phyloP scores from a whole-genome alignment of 257 asterid genomes.

The Fraxinus excelsior region DNA sequence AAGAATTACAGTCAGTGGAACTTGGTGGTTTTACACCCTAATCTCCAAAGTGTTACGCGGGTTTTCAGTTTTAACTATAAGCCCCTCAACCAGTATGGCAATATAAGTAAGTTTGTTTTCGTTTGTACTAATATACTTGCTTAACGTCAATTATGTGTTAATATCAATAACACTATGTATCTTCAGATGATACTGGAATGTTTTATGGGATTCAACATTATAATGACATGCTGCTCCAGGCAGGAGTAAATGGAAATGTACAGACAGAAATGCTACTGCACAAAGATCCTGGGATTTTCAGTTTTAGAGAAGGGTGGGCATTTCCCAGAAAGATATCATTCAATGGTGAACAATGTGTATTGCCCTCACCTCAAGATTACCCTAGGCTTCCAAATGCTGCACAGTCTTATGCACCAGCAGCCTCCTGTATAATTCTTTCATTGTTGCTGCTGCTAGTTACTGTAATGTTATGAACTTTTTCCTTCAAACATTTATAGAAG shows the following conservation, averaged over 20 bases:
- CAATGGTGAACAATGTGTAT: constrained; percentile 73
- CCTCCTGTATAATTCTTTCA: constrained; percentile 1
- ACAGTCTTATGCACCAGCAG: constrained; percentile 13
- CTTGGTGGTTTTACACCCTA: constrained; percentile 78
- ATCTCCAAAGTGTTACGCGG: constrained; percentile 50
- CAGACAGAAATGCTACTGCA: constrained; percentile 68
- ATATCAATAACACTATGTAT: background rate
- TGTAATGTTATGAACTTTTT: constrained; percentile 17
- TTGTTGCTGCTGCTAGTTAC: constrained; percentile 20
- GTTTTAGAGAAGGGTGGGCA: constrained; percentile 73
- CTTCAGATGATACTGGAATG: constrained; percentile 72
- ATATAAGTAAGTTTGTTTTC: constrained; percentile 48
- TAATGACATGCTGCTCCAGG: constrained; percentile 72
- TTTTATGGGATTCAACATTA: constrained; percentile 65
- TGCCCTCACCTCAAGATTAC: constrained; percentile 64
- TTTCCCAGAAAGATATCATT: constrained; percentile 73
- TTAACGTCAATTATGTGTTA: background rate
- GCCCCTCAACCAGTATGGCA: constrained; percentile 62
- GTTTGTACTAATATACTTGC: background rate
- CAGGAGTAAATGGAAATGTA: constrained; percentile 66
- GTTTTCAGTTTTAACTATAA: constrained; percentile 85
- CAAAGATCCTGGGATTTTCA: constrained; percentile 52
- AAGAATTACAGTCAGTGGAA: constrained; percentile 71
- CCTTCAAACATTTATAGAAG: background rate
- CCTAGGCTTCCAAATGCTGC: constrained; percentile 61